These are phyloP conservation scores for Pseudogymnoascus sp. DNA, from an alignment of 2,329 filamentous ascomycete genomes.

Conservation along the genomic window DNA sequence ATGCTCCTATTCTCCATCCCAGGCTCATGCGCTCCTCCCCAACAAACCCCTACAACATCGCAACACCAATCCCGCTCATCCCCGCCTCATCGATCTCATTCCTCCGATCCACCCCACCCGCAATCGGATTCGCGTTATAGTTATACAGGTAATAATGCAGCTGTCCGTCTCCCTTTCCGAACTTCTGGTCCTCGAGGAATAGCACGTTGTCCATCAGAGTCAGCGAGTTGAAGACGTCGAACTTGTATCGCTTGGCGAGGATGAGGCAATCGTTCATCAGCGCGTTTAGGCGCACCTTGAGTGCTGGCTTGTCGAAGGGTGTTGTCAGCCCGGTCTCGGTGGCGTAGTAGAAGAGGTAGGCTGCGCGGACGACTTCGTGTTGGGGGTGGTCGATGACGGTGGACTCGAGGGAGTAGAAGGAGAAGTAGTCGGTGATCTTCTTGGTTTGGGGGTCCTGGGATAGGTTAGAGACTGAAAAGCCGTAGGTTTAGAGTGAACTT, in stretches of 20 bases:
- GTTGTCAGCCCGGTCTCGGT: constrained; percentile 67
- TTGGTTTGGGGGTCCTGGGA: constrained; percentile 55
- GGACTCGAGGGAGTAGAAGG: constrained; percentile 91
- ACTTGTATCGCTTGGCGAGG: constrained; percentile 73
- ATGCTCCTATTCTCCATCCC: not conserved
- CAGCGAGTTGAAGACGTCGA: constrained; percentile 95
- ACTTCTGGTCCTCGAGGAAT: constrained; percentile 91
- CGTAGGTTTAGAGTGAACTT: constrained; percentile 21
- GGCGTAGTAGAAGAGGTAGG: constrained; percentile 97
- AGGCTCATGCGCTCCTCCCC: no score
- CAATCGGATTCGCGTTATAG: constrained; percentile 80
- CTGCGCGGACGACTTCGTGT: constrained; percentile 75
- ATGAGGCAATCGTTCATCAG: constrained; percentile 82
- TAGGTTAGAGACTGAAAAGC: constrained; percentile 31
- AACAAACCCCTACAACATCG: constrained; percentile 60
- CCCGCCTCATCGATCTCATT: constrained; percentile 72
- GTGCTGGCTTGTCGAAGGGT: constrained; percentile 47
- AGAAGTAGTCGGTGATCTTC: constrained; percentile 93
- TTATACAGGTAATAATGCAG: constrained; percentile 98
- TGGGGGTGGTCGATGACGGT: constrained; percentile 79
- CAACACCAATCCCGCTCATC: constrained; percentile 82
- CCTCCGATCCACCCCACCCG: constrained; percentile 73
- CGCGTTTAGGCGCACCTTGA: constrained; percentile 74
- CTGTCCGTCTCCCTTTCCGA: constrained; percentile 88
- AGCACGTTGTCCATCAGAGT: constrained; percentile 90